Evolutionary conservation across 75 land plant species (phyloP), one percentile per base, ranked within the genome.

Genomic region (Azolla pinnata): DNA sequence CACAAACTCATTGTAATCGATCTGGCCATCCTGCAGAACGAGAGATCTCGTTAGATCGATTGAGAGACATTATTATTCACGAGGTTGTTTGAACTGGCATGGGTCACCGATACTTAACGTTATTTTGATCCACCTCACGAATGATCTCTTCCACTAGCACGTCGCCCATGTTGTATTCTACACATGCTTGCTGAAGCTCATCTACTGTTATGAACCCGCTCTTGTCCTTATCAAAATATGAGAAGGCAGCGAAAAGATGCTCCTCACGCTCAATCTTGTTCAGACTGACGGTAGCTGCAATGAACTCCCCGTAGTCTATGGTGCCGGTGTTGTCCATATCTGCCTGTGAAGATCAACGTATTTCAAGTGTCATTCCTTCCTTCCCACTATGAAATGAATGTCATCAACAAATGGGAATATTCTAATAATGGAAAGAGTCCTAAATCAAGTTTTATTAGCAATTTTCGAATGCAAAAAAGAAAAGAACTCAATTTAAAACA

Each of bases 291-390:
- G 91, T 86, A 29, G 93, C 93, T 25, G 92, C 83, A 60, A 87
- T 68, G 67, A 87, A 87, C 72, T 87, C 92, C 0, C 73, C 74
- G 58, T 82, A 85, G 50, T 87, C 92, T 29, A 87, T 85, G 27
- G 81, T 85, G 4, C 92, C 92, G 35, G 72, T 87, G 30, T 86
- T 82, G 38, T 86, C 92, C 52, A 82, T 64, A 69, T 85, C 92
- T 7, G 90, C 86, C 81, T 79, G 77, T 49, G 56, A 46, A 54
- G 54, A 24, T 9, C 25, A 51, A 38, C 7, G 42, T 8, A 7
- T 38, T 38, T 38, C 14, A 7, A 51, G 54, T 18, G 42, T 8
- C 7, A 14, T 7, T 14, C 42, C 42, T 38, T 8, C 14, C 42
- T 38, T 38, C 14, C 42, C 14, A 38, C 14, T 8, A 38, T 14